phyloP scores from a whole-genome alignment of 768 basidiomycete genomes.

The Royoungia palumana region DNA sequence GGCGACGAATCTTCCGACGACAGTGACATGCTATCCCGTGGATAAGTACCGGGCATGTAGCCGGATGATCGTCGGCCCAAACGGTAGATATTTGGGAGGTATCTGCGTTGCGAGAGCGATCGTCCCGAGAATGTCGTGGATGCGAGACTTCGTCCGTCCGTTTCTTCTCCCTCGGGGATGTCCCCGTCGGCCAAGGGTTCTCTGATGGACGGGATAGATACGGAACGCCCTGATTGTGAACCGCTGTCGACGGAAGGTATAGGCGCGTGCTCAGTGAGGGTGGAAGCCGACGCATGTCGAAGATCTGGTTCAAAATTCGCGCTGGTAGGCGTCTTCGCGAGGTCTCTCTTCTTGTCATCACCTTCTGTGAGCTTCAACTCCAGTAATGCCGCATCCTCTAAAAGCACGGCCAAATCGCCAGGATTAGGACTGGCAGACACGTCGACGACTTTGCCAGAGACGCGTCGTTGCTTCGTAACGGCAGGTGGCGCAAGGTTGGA shows the following conservation, averaged over 20 bases:
- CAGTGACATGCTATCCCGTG: constrained; percentile 59
- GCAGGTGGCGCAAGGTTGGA: constrained; percentile 16
- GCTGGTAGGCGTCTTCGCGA: constrained; percentile 23
- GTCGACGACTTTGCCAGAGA: constrained; percentile 24
- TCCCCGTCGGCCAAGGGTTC: constrained; percentile 25
- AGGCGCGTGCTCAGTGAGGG: constrained; percentile 17
- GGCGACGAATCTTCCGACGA: constrained; percentile 68
- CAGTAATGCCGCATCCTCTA: constrained; percentile 57
- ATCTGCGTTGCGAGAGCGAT: constrained; percentile 43
- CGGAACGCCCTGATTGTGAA: constrained; percentile 24
- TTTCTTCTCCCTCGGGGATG: constrained; percentile 26
- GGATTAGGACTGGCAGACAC: constrained; percentile 44
- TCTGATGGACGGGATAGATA: constrained; percentile 30
- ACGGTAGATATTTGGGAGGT: constrained; percentile 49
- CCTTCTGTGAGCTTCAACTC: constrained; percentile 53
- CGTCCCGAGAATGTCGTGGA: constrained; percentile 48
- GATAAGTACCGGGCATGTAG: constrained; percentile 39
- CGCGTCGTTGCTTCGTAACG: constrained; percentile 25
- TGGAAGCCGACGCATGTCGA: constrained; percentile 20
- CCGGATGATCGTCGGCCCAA: constrained; percentile 38
- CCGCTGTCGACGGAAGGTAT: constrained; percentile 18
- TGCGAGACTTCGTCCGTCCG: constrained; percentile 30
- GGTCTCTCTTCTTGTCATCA: constrained; percentile 21
- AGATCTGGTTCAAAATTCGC: constrained; percentile 22
- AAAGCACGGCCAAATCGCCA: constrained; percentile 51